Percentiles rank a stretch among this genome's conserved stretches.
Conservation (phyloP, 345 rosid species). For the Cardamine occulta region DNA sequence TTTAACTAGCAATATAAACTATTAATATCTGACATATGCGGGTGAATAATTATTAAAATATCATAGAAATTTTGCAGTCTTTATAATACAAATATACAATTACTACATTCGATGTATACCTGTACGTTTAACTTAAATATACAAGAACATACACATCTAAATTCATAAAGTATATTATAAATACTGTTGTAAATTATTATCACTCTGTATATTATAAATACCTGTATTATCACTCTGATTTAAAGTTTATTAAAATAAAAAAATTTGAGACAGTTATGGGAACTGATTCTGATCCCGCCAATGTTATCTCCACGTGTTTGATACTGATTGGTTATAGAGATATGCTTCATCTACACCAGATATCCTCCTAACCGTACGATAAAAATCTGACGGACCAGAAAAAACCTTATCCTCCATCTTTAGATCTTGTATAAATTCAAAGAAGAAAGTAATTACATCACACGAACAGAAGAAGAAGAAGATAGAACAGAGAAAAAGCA, state of each 20-base stretch:
- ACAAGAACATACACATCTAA: too few relatives aligned
- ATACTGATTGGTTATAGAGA: constrained; percentile 30
- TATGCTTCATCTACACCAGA: constrained; percentile 26
- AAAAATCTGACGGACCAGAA: constrained; percentile 31
- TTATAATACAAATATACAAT: too few relatives aligned
- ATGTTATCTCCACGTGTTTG: constrained; percentile 50
- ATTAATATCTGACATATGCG: too few relatives aligned
- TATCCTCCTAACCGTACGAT: constrained; percentile 23
- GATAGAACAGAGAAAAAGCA: not conserved
- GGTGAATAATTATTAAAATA: too few relatives aligned
- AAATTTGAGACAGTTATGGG: constrained; percentile 13
- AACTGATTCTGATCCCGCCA: constrained; percentile 44
- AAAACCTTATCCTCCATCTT: constrained; percentile 35
- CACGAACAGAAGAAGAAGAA: constrained; percentile 1
- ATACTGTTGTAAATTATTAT: too few relatives aligned
- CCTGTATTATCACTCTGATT: too few relatives aligned
- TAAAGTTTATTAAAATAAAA: not conserved
- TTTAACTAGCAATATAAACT: too few relatives aligned
- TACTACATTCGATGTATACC: too few relatives aligned
- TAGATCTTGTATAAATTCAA: constrained; percentile 21
- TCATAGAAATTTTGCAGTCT: too few relatives aligned
- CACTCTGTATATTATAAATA: not conserved
- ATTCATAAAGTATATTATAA: too few relatives aligned
- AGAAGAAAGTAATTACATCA: not conserved
- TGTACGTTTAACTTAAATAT: too few relatives aligned